phyloP scores from a whole-genome alignment of 164 flowering plant species.

The Cinnamomum chago region DNA sequence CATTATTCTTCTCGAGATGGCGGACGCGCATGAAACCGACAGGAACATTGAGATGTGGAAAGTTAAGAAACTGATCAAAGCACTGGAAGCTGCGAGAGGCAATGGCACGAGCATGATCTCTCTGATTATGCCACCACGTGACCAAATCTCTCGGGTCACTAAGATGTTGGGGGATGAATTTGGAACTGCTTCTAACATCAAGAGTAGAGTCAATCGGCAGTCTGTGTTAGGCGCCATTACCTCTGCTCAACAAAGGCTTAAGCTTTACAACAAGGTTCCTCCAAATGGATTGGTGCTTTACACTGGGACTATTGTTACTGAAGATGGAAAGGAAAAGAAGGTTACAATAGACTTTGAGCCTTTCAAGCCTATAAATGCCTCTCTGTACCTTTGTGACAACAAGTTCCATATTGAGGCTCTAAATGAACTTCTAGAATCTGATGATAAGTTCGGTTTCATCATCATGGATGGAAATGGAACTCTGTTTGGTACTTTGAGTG shows the following conservation, averaged over 20 bases:
- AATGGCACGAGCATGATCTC: slow-evolving; percentile 19
- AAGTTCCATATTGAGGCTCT: slow-evolving; percentile 16
- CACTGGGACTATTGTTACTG: slow-evolving; percentile 15
- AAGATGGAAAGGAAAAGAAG: slow-evolving; percentile 18
- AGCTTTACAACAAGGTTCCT: slow-evolving; percentile 16
- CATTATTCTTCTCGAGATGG: slow-evolving; percentile 1
- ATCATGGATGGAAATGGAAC: slow-evolving; percentile 18
- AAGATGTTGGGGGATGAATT: slow-evolving; percentile 16
- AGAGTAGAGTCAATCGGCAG: slow-evolving; percentile 13
- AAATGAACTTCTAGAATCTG: slow-evolving; percentile 13
- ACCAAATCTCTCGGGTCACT: slow-evolving; percentile 12
- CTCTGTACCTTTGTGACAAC: slow-evolving; percentile 15
- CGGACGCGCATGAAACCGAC: slow-evolving; percentile 14
- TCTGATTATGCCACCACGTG: slow-evolving; percentile 16
- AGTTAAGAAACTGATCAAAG: slow-evolving; percentile 14
- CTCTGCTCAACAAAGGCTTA: slow-evolving; percentile 17
- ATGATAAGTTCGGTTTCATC: slow-evolving; percentile 16
- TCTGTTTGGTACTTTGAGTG: slow-evolving; percentile 16
- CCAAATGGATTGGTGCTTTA: slow-evolving; percentile 13
- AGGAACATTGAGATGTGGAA: slow-evolving; percentile 17
- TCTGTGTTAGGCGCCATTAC: slow-evolving; percentile 16
- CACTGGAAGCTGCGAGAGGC: slow-evolving; percentile 12
- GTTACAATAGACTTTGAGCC: slow-evolving; percentile 16
- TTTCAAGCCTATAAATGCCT: slow-evolving; percentile 12
- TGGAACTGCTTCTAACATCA: slow-evolving; percentile 17